Evolutionary conservation across 495 filamentous ascomycete species (phyloP), one percentile per base, ranked within the genome.

Genomic region (Penicillium egyptiacum): DNA sequence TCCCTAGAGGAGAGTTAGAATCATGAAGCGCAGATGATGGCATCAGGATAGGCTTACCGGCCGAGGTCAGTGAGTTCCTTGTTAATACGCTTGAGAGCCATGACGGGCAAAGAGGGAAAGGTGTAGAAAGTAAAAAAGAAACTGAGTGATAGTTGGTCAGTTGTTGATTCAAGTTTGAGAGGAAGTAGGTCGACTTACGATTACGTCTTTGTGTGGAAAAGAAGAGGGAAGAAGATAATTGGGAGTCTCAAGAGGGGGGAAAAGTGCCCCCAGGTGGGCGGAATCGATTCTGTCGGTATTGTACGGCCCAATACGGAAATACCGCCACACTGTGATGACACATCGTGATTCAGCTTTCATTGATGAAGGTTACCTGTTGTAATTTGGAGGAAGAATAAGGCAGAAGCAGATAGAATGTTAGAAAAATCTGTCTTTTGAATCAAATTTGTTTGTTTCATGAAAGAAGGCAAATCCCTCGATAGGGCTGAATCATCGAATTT

Each of bases 31-130:
- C 37, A 26, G 26, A 35, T 20, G 22, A 30, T 58, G 43, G 43
- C 33, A 45, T 44, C 50, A 47, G 31, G 33, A 58, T 35, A 61
- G 55, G 53, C 85, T 73, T 96, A 98, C 93, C 94, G 91, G 81
- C 94, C 94, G 71, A 98, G 87, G 72, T 98, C 94, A 79, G 91
- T 90, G 79, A 98, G 89, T 84, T 98, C 94, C 87, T 98, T 98
- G 86, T 96, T 97, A 81, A 98, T 98, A 76, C 94, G 85, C 90
- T 98, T 98, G 72, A 98, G 87, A 79, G 94, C 94, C 94, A 98
- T 98, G 66, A 67, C 75, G 75, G 68, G 30, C 33, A 44, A 53
- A 51, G 43, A 43, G 23, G 31, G 26, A 48, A 54, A 53, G 44
- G 25, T 43, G 25, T n/a, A 43, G 12, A 40, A 48, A 40, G 48